These are phyloP conservation scores for Aspergillus viridinutans DNA, from an alignment of 2,329 filamentous ascomycete species.

Conservation along the genomic window DNA sequence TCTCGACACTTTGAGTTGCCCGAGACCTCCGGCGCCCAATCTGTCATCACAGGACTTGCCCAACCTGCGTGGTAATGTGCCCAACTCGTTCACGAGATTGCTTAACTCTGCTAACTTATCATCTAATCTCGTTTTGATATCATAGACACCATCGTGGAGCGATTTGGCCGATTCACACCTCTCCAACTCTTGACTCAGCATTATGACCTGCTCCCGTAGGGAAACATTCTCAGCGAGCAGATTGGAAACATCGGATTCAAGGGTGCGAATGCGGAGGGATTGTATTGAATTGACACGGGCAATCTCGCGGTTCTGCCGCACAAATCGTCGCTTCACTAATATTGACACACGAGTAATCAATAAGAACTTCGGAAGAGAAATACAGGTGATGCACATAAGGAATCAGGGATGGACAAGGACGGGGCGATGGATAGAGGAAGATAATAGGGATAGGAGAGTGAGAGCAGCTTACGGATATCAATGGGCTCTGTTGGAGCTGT, in stretches of 20 bases:
- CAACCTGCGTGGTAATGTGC: conserved; percentile 36
- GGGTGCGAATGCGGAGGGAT: conserved; percentile 59
- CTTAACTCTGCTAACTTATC: conserved; percentile 54
- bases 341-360: background rate
- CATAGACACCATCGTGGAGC: conserved; percentile 46
- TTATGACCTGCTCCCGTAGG: conserved; percentile 56
- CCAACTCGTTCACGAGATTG: conserved; percentile 52
- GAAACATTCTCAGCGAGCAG: conserved; percentile 58
- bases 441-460: background rate
- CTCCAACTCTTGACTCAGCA: conserved; percentile 53
- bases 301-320: conserved; percentile 64
- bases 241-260: conserved; percentile 59
- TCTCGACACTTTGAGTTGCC: conserved; percentile 6
- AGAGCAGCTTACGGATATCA: conserved; percentile 41
- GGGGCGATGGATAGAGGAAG: background rate
- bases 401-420: background rate
- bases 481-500: conserved; percentile 44
- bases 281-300: conserved; percentile 61
- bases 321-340: conserved; percentile 60
- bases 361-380: background rate
- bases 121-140: conserved; percentile 53
- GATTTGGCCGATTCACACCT: conserved; percentile 42
- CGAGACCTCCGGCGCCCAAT: conserved; percentile 8
- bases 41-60: conserved; percentile 16
- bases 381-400: background rate